These are phyloP conservation scores for Paramecium tetraurelia DNA, from an alignment of 73 alveolate species.

Conservation along the genomic window DNA sequence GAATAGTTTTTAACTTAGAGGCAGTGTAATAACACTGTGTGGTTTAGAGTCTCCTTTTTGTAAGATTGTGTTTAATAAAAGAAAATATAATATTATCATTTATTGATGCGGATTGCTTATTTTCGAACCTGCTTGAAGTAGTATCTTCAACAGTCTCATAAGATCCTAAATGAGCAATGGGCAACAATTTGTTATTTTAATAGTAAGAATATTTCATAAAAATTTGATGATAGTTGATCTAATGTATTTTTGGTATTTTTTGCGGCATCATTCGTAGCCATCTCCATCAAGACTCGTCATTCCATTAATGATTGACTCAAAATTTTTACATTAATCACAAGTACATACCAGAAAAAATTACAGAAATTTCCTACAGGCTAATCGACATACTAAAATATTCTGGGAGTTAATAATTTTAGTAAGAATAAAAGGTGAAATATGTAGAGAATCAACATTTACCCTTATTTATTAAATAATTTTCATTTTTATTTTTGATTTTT, in stretches of 20 bases:
- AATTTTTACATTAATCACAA: background rate
- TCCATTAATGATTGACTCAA: background rate
- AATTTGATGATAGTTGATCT: background rate
- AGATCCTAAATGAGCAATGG: background rate
- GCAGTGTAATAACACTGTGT: background rate
- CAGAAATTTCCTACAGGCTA: background rate
- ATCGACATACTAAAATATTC: background rate
- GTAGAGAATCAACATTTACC: background rate
- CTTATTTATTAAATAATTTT: background rate
- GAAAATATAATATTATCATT: background rate
- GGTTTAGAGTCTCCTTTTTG: background rate
- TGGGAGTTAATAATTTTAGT: background rate
- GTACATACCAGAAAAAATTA: background rate
- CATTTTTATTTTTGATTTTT: background rate
- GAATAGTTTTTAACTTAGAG: background rate
- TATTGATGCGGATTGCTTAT: background rate
- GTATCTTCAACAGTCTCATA: slow-evolving; percentile 26
- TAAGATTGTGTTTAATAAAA: background rate
- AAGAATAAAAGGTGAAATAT: background rate
- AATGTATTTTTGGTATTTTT: background rate
- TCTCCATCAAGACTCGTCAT: slow-evolving; percentile 7
- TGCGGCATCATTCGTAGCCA: background rate
- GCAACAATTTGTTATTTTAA: background rate
- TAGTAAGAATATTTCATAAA: background rate
- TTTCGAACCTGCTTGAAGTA: background rate